Evolutionary conservation across 768 basidiomycete species (phyloP), one percentile per base, ranked within the genome.

Genomic region (Cubamyces sp.): DNA sequence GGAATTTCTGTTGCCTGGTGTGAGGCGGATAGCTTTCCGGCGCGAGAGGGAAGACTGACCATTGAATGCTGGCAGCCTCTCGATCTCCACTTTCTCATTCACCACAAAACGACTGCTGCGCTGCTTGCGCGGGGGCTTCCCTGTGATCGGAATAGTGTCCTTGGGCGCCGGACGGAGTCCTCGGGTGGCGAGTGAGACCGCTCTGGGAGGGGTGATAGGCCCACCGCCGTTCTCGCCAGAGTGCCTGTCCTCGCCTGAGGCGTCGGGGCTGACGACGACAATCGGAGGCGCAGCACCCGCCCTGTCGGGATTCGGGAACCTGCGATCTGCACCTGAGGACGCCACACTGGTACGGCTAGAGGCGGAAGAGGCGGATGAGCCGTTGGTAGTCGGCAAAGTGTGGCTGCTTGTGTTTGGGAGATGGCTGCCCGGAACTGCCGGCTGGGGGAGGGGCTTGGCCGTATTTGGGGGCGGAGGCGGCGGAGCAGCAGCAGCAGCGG

Each of bases 101-200:
- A 96, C 91, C 52, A 98, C 90, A 70, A 99, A 98, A 64, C 97
- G 86, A 73, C 92, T 95, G 79, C 95, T 98, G 68, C 96, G 85
- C 77, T 99, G 97, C 75, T 98, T 99, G 70, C 96, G 87, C 25
- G 97, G 94, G 21, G 94, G 95, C 72, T 98, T 98, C 34, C 94
- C 95, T 15, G 92, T 88, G 70, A 96, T 92, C 46, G 96, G 94
- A 61, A 98, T 98, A 46, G 94, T 98, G 75, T 98, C 97, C 76
- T 95, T 97, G 57, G 95, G 94, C 45, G 87, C 83, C 61, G 67
- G 62, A 12, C 92, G 84, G 56, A 94, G 84, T 67, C 92, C 87
- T 70, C 84, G 87, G 66, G 53, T 68, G 41, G 52, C 52, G 19
- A 92, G 78, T 12, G 90, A 80, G 45, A 82, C 85, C 42, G 85